Evolutionary conservation across 257 asterid genomes (phyloP), one percentile per base, ranked within the genome.

Genomic region (Solanum arcanum): DNA sequence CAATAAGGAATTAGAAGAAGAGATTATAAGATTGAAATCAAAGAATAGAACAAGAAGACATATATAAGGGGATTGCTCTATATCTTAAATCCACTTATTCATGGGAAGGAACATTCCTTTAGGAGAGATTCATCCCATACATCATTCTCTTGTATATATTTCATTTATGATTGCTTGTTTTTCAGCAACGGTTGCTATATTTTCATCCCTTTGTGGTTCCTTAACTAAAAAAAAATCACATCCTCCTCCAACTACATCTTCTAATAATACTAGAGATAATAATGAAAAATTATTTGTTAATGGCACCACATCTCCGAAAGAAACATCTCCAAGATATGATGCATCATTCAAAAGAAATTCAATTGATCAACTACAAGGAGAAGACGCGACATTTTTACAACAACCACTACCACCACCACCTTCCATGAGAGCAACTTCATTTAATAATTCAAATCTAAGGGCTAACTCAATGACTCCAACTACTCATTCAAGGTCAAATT

Each of bases 181-280:
- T 74, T 87, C 88, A 64, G 88, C 91, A 66, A 78, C 90, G 35
- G 27, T 90, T 29, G 86, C 87, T 64, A 86, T 93, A 83, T 92
- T 92, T 91, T 90, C 96, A 72, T 91, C 92, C 84, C 87, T 94
- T 7, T 94, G 96, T 87, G 98, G 98, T 47, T 88, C 90, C 41
- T 59, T 93, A 31, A 87, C 82, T 12, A 78, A 91, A 37, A 90
- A 66, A 86, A 93, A 89, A 18, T 3, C 88, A 83, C 25, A 69
- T 18, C 69, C 62, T 16, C 68, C 23, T 18, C 64, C 84, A 25
- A 13, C 39, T 33, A 52, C 62, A 52, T 27, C 83, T 44, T 44
- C 39, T 25, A 77, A n/a, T 59, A 84, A 39, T 59, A 84, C 39
- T n/a, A 3, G 46, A 64, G 49, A 62, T 62, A 83, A 31, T 35